Conservation (phyloP, 352 stramenopile species). For the Globisporangium middletonii region DNA sequence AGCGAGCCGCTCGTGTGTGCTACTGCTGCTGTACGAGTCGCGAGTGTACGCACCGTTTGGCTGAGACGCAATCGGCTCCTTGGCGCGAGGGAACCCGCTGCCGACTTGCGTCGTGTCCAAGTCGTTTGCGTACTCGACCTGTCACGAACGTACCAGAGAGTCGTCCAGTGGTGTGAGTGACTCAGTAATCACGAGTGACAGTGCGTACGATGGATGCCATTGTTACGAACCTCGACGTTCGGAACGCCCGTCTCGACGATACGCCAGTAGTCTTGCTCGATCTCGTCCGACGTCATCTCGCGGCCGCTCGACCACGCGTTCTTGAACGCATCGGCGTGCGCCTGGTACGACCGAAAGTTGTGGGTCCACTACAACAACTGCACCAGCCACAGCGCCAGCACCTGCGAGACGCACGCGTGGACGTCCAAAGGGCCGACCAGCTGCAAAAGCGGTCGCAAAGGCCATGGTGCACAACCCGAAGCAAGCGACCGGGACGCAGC, state of each 20-base stretch:
- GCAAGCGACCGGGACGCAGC: no score
- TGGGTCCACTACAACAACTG: neutral
- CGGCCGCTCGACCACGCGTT: constrained; percentile 39
- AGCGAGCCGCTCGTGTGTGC: no score
- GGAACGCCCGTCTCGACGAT: constrained; percentile 63
- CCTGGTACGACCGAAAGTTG: constrained; percentile 53
- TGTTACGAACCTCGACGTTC: constrained; percentile 17
- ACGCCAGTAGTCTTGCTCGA: constrained; percentile 88
- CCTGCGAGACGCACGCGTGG: no score
- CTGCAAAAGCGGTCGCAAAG: no score
- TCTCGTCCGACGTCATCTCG: constrained; percentile 48
- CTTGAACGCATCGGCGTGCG: constrained; percentile 48
- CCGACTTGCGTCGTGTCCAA: constrained; percentile 76
- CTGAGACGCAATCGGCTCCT: constrained; percentile 10
- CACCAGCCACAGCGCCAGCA: no score
- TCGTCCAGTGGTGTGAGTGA: neutral
- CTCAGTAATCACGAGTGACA: no score
- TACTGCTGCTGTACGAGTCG: no score
- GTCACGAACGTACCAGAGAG: neutral
- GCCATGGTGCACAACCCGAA: no score
- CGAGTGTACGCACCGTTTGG: neutral
- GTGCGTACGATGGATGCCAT: no score
- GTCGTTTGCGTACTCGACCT: constrained; percentile 90
- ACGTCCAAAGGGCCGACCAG: no score
- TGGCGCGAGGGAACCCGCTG: constrained; percentile 64